A percentile compares a stretch with the other conserved stretches of the same genome.
These are phyloP conservation scores for Heritiera fomes DNA, from an alignment of 345 rosid species.

Conservation along the genomic window DNA sequence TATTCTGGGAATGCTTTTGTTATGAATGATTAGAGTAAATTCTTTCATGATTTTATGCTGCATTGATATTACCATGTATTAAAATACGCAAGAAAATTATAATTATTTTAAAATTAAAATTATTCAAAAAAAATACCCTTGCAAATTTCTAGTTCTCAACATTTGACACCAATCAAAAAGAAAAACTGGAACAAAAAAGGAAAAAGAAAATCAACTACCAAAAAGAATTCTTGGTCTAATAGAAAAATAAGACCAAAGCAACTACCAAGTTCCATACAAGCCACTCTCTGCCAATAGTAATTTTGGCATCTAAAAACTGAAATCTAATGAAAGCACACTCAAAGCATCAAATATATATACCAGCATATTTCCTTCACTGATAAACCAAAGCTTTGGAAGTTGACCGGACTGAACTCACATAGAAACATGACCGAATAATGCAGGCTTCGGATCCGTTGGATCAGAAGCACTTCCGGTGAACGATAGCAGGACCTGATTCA, in stretches of 20 bases:
- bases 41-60: too few species aligned
- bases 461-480: slow-evolving; percentile 53
- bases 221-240: not conserved
- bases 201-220: not conserved
- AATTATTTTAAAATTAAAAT: too few species aligned
- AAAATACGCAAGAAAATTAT: too few species aligned
- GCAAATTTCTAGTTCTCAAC: too few species aligned
- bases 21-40: too few species aligned
- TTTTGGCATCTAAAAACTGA: not conserved
- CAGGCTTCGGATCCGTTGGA: not conserved
- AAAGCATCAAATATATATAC: too few species aligned
- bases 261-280: not conserved
- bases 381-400: slow-evolving; percentile 12
- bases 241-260: slow-evolving; percentile 1
- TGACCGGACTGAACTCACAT: slow-evolving; percentile 20
- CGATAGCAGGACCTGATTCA: slow-evolving; percentile 51
- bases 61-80: too few species aligned
- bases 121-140: too few species aligned
- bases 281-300: not conserved
- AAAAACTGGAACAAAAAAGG: not conserved
- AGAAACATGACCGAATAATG: slow-evolving; percentile 2
- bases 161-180: not conserved
- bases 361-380: not conserved
- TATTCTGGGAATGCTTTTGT: too few species aligned
- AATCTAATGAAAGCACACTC: not conserved